Evolutionary conservation across 495 filamentous ascomycete species (phyloP), one percentile per base, ranked within the genome.

Genomic region (Tetracladium marchalianum): DNA sequence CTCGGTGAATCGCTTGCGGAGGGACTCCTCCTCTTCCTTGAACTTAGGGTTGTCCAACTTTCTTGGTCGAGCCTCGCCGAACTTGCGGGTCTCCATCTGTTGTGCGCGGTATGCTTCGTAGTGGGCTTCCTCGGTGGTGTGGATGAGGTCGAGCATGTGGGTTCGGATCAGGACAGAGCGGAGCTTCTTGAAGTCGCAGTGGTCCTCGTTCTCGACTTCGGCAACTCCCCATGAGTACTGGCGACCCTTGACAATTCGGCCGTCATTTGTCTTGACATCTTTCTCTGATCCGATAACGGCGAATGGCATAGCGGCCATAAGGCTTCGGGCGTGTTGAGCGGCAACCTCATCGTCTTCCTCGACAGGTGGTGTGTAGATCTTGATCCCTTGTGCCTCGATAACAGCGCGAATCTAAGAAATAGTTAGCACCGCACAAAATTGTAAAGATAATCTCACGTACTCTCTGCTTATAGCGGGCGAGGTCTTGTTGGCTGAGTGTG

Each of bases 131-230:
- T 98, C 92, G 49, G 92, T 97, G 40, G 92, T 98, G 77, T 97
- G 93, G 66, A 98, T 98, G 38, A 98, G 82, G 61, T 98, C 92
- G 49, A 98, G 81, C 92, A 98, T 98, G 73, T 98, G 92, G n/a
- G 93, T 98, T 60, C 92, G 88, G 73, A 98, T 97, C 52, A 98
- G 76, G 59, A 97, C 97, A 15, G 89, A 94, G 54, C 92, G 90
- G 50, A 98, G 84, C 74, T 98, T 98, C 84, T 98, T 98, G 72
- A 98, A 98, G 70, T 98, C 92, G 68, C 92, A 98, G 80, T 98
- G 92, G 51, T 97, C 92, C 66, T 98, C 92, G 65, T 98, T 97
- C 78, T 98, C 92, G 42, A 98, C 92, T 65, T 98, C 92, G 46
- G 93, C 92, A 52, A 97, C 92, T 71, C 92, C 92, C 92, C 92